These are phyloP conservation scores for Aphanomyces cochlioides DNA, from an alignment of 352 stramenopile species.

Conservation along the genomic window DNA sequence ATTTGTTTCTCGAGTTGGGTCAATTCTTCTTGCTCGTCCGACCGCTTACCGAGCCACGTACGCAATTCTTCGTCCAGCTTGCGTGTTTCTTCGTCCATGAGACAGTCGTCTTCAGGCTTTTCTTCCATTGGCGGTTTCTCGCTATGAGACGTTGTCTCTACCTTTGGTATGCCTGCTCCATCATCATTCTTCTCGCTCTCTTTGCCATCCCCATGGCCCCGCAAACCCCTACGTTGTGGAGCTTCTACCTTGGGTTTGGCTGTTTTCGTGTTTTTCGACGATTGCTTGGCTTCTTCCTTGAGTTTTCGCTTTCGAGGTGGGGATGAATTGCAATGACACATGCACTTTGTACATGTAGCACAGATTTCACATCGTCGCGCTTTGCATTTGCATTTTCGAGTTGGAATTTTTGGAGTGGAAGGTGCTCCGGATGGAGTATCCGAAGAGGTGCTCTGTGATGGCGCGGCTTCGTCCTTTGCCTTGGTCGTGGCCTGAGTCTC, in stretches of 20 bases:
- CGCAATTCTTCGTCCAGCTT: slow-evolving; percentile 50
- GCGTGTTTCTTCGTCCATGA: slow-evolving; percentile 20
- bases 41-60: slow-evolving; percentile 41
- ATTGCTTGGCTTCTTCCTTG: neutral
- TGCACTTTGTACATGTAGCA: slow-evolving; percentile 8
- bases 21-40: slow-evolving; percentile 52
- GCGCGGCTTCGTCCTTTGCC: neutral
- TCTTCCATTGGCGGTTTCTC: neutral
- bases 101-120: neutral
- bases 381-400: slow-evolving; percentile 4
- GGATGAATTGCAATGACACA: neutral
- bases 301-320: slow-evolving; percentile 4
- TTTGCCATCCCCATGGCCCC: too few species aligned
- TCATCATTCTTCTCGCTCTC: too few species aligned
- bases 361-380: neutral
- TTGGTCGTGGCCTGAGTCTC: neutral
- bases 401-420: neutral
- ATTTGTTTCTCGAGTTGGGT: slow-evolving; percentile 62
- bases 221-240: too few species aligned
- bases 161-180: neutral
- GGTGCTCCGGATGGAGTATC: too few species aligned
- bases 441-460: neutral
- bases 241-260: too few species aligned
- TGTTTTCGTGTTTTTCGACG: too few species aligned
- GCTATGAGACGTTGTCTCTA: neutral